Evolutionary conservation across 1,139 yeast species (phyloP), one percentile per base, ranked within the genome.

Genomic region (Scheffersomyces quercinus): DNA sequence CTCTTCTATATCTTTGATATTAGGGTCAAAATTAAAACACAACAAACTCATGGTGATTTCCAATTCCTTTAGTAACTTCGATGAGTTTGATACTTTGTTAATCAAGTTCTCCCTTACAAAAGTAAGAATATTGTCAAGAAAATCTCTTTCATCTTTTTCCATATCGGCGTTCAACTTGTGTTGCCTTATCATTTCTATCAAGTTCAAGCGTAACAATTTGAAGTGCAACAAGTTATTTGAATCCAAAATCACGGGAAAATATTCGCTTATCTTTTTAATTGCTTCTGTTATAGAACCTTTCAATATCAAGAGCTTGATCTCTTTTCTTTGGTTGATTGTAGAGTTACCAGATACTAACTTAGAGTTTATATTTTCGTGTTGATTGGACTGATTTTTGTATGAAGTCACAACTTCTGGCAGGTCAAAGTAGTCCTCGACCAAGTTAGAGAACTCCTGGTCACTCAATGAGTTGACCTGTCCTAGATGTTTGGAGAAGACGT

Each of bases 11-110:
- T 66, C 58, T 26, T 59, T 60, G 5, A 60, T 45, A 3, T 51
- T 44, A n/a, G 75, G 67, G 46, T 73, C 77, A 51, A 73, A 73
- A 40, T 62, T 68, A 51, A 82, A 81, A 52, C 87, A 82, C 29
- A 85, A 65, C 41, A 82, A 67, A 42, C 89, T 83, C 88, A 85
- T 84, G 8, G 88, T 81, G 30, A 82, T 66, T 55, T 85, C 91
- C 48, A 85, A 65, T 51, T 85, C 88, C 47, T 79, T 77, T 62
- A 84, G 56, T 66, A 83, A 49, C 58, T 67, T 60, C 58, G 65
- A 59, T 61, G 84, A 63, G 65, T 68, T 70, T 37, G 79, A 61
- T 16, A 87, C 83, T 61, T 82, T 75, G 47, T 73, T 73, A 3
- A 86, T 76, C 51, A 85, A 62, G 54, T 82, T 81, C 31, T 75